Evolutionary conservation across 2,329 filamentous ascomycete species (phyloP).

Genomic region (Colletotrichum costaricense): DNA sequence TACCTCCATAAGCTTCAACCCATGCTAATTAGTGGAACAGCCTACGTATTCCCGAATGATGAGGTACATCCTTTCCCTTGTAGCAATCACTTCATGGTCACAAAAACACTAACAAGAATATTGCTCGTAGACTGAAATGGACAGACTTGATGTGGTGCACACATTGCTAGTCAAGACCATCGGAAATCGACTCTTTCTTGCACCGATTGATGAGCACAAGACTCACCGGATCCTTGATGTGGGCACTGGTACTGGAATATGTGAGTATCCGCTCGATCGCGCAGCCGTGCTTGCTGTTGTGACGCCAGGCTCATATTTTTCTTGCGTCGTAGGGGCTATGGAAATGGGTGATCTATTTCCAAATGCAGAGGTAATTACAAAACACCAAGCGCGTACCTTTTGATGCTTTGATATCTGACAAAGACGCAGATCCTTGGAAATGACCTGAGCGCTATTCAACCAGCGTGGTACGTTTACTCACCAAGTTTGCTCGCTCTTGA

Average conservation of each 20-base stretch:
- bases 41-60: slow-evolving; percentile 50
- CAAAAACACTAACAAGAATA: not conserved
- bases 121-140: not conserved
- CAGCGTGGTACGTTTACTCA: not conserved
- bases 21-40: not conserved
- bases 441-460: slow-evolving; percentile 41
- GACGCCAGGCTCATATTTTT: too few relatives aligned
- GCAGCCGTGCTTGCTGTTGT: too few relatives aligned
- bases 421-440: slow-evolving; percentile 44
- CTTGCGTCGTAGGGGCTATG: slow-evolving; percentile 45
- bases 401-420: slow-evolving; percentile 46
- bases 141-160: slow-evolving; percentile 18
- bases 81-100: not conserved
- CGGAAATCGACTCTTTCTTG: slow-evolving; percentile 4
- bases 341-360: slow-evolving; percentile 50
- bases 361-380: slow-evolving; percentile 37
- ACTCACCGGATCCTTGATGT: slow-evolving; percentile 52
- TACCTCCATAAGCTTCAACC: not conserved
- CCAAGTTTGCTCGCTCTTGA: not conserved
- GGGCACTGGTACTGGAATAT: slow-evolving; percentile 56
- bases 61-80: slow-evolving; percentile 33
- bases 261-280: slow-evolving; percentile 33
- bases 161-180: slow-evolving; percentile 7
- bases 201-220: slow-evolving; percentile 43
- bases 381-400: too few relatives aligned